Evolutionary conservation across 2,329 filamentous ascomycete genomes (phyloP).

Genomic region (Acrocalymma vagum): DNA sequence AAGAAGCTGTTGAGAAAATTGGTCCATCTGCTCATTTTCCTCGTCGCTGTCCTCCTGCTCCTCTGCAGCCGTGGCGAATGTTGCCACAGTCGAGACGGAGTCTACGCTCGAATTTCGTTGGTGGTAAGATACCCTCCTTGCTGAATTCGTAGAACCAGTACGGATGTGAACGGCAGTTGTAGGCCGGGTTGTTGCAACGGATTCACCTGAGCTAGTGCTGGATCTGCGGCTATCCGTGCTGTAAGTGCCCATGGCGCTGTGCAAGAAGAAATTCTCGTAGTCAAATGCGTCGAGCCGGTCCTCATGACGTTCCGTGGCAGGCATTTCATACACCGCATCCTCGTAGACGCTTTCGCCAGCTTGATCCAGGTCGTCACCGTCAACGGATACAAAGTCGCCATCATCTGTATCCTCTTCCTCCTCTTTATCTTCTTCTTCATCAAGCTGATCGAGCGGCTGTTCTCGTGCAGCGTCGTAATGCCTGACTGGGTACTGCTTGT

Average conservation of each 20-base stretch:
- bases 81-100: conserved; percentile 67
- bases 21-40: conserved; percentile 53
- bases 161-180: conserved; percentile 35
- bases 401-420: conserved; percentile 49
- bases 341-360: conserved; percentile 52
- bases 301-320: conserved; percentile 72
- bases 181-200: conserved; percentile 60
- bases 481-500: conserved; percentile 29
- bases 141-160: conserved; percentile 25
- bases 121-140: conserved; percentile 47
- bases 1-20: conserved; percentile 44
- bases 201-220: conserved; percentile 62
- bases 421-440: conserved; percentile 26
- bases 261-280: conserved; percentile 94
- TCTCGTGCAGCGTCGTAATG: conserved; percentile 36
- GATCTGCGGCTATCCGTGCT: conserved; percentile 64
- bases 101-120: conserved; percentile 65
- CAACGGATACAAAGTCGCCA: conserved; percentile 47
- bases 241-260: conserved; percentile 87
- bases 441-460: conserved; percentile 26
- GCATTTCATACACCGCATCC: conserved; percentile 52
- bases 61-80: conserved; percentile 71
- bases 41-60: conserved; percentile 49
- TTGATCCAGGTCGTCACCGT: conserved; percentile 33
- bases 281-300: conserved; percentile 95